A percentile compares a stretch with the other conserved stretches of the same genome.
phyloP scores from a whole-genome alignment of 768 basidiomycete species.

The Nidularia sp. region DNA sequence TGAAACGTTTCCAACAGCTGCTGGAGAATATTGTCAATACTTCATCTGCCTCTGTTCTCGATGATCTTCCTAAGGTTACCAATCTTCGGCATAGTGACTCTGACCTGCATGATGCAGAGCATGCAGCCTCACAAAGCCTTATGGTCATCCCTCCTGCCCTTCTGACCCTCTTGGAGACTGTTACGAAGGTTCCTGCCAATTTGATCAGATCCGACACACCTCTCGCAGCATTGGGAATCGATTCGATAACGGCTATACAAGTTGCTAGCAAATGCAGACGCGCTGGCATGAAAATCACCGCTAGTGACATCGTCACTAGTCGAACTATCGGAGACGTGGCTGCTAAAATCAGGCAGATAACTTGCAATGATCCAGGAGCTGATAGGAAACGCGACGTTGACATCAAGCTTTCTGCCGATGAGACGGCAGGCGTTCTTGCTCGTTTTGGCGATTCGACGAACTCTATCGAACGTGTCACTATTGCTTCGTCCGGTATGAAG shows the following conservation, averaged over 20 bases:
- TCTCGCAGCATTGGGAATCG: conserved; percentile 37
- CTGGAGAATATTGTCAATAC: conserved; percentile 10
- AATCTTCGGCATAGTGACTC: background rate
- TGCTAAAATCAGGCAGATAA: conserved; percentile 5
- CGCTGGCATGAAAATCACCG: conserved; percentile 25
- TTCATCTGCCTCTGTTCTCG: conserved; percentile 6
- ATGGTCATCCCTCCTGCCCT: conserved; percentile 5
- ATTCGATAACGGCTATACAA: conserved; percentile 47
- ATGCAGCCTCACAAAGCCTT: background rate
- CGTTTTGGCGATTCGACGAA: conserved; percentile 11
- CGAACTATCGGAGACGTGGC: conserved; percentile 28
- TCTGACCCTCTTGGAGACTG: conserved; percentile 9
- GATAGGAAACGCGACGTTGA: background rate
- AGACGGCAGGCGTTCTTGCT: conserved; percentile 12
- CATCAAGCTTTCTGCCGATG: conserved; percentile 7
- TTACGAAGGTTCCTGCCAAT: conserved; percentile 21
- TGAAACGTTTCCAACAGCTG: conserved; percentile 11
- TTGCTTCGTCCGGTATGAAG: conserved; percentile 26
- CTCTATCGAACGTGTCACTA: conserved; percentile 17
- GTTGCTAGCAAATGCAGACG: conserved; percentile 33
- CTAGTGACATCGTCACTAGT: conserved; percentile 38
- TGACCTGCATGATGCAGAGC: background rate
- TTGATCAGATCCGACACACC: conserved; percentile 26
- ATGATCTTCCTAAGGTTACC: conserved; percentile 1
- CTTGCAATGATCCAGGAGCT: background rate